Percentiles rank a stretch among this genome's conserved stretches.
Conservation (phyloP, 305 asterid species). For the Solanum hybrid region DNA sequence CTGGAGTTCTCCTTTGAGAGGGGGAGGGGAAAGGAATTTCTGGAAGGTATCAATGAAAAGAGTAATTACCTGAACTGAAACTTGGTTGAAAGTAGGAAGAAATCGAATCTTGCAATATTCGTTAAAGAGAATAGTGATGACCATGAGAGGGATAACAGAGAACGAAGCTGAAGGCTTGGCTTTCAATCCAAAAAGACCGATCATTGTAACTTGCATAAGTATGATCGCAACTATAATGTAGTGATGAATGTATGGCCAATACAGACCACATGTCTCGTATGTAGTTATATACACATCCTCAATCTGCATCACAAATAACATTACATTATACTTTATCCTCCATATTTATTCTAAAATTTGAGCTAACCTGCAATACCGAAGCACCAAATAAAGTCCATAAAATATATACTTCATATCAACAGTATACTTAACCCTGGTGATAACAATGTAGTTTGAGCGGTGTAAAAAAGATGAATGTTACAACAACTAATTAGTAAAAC, state of each 20-base stretch:
- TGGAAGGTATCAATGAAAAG: background rate
- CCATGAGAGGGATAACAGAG: conserved; percentile 61
- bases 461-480: background rate
- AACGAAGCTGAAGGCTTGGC: conserved; percentile 83
- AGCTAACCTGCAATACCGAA: background rate
- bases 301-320: conserved; percentile 39
- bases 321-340: background rate
- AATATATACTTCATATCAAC: background rate
- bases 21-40: background rate
- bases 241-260: conserved; percentile 88
- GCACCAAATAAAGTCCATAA: background rate
- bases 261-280: conserved; percentile 84
- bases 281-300: conserved; percentile 73
- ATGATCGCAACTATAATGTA: conserved; percentile 60
- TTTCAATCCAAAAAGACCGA: conserved; percentile 87
- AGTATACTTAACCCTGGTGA: background rate
- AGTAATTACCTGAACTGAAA: conserved; percentile 59
- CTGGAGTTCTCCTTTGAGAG: background rate
- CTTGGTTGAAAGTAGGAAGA: conserved; percentile 61
- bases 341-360: background rate
- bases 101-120: conserved; percentile 88
- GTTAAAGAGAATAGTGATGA: conserved; percentile 61
- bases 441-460: background rate
- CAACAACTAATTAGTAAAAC: too few relatives aligned
- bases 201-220: conserved; percentile 80